Evolutionary conservation across 2,329 filamentous ascomycete species (phyloP).

Genomic region (Talaromyces sp.): DNA sequence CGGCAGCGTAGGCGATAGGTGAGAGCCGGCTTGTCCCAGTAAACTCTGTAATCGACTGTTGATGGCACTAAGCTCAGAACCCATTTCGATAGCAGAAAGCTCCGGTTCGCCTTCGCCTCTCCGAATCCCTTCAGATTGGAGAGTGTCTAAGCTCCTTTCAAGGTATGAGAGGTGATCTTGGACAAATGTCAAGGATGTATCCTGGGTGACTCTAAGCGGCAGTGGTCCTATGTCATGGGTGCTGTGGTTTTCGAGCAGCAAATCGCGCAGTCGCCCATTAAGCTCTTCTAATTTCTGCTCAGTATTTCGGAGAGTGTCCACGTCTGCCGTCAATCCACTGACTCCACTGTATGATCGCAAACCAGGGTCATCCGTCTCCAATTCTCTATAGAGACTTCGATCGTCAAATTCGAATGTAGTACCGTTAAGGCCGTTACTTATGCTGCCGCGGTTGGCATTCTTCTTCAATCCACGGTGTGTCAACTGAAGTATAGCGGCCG

Average conservation of each 20-base stretch:
- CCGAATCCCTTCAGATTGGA: constrained; percentile 45
- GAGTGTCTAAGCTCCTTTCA: constrained; percentile 60
- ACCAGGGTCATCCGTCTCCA: constrained; percentile 60
- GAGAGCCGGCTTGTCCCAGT: constrained; percentile 47
- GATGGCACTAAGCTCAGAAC: constrained; percentile 58
- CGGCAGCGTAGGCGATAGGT: constrained; percentile 48
- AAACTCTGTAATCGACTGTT: constrained; percentile 63
- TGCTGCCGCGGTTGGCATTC: constrained; percentile 44
- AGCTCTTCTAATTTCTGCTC: constrained; percentile 65
- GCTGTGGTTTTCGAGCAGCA: constrained; percentile 53
- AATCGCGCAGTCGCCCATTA: constrained; percentile 63
- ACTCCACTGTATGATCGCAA: constrained; percentile 21
- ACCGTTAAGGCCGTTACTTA: constrained; percentile 42
- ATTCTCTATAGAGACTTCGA: constrained; percentile 66
- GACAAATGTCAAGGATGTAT: constrained; percentile 31
- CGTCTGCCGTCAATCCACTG: constrained; percentile 22
- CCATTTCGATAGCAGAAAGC: constrained; percentile 39
- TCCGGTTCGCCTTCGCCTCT: neutral
- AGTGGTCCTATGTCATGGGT: constrained; percentile 37
- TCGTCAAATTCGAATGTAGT: constrained; percentile 70
- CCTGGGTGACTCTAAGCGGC: constrained; percentile 31
- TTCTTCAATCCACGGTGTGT: constrained; percentile 74
- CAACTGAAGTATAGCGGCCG: constrained; percentile 84
- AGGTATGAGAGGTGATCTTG: constrained; percentile 67
- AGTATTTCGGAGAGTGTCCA: constrained; percentile 58